These are phyloP conservation scores for Melampsora abietis-canadensis DNA, from an alignment of 1,284 basidiomycete genomes.

Conservation along the genomic window DNA sequence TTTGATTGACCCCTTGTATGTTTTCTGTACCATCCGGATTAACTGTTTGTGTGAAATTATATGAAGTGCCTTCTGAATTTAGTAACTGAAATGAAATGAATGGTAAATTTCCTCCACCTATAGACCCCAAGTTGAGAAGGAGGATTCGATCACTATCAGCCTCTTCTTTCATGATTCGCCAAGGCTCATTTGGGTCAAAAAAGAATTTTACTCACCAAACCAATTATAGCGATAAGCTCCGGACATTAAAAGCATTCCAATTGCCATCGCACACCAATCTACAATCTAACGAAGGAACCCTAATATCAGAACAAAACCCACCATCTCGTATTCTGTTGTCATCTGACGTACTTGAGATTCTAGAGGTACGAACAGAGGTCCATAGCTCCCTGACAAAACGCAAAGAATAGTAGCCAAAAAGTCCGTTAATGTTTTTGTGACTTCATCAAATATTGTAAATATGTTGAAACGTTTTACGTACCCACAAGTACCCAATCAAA, in stretches of 20 bases:
- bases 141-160: too few relatives aligned
- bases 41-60: slow-evolving; percentile 21
- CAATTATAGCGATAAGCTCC: slow-evolving; percentile 35
- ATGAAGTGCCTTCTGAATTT: slow-evolving; percentile 24
- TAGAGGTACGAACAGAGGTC: slow-evolving; percentile 35
- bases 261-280: slow-evolving; percentile 1
- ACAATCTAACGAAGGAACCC: background rate
- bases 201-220: slow-evolving; percentile 18
- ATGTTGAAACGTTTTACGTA: background rate
- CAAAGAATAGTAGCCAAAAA: background rate
- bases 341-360: slow-evolving; percentile 26
- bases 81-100: slow-evolving; percentile 41
- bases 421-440: too few relatives aligned
- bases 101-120: slow-evolving; percentile 36
- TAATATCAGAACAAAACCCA: too few relatives aligned
- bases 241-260: slow-evolving; percentile 35
- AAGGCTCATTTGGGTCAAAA: too few relatives aligned
- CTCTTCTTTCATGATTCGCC: too few relatives aligned
- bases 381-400: slow-evolving; percentile 3
- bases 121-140: background rate
- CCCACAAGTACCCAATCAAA: slow-evolving; percentile 35
- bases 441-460: background rate
- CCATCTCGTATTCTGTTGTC: too few relatives aligned
- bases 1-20: slow-evolving; percentile 1
- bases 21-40: slow-evolving; percentile 36